Percentiles rank a stretch among this genome's conserved stretches.
phyloP scores from a whole-genome alignment of 176 grass and related monocot species.

The Thinopyrum elongatum region DNA sequence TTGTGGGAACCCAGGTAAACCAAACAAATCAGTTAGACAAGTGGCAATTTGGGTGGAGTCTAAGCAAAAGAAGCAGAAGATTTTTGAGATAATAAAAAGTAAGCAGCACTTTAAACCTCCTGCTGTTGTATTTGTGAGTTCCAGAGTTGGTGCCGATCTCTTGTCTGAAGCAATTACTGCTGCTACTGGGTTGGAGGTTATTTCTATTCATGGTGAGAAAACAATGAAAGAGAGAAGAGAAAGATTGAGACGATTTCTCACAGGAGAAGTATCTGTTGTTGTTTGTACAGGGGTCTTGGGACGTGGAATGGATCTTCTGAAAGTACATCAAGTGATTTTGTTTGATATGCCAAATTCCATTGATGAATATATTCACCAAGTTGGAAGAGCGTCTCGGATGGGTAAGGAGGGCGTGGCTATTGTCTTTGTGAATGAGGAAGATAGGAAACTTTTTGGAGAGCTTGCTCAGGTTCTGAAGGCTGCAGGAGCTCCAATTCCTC shows the following conservation, averaged over 20 bases:
- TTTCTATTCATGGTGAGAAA: slow-evolving; percentile 96
- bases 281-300: slow-evolving; percentile 86
- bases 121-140: slow-evolving; percentile 86
- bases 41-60: slow-evolving; percentile 91
- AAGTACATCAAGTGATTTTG: slow-evolving; percentile 75
- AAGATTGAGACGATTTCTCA: slow-evolving; percentile 72
- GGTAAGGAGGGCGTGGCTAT: slow-evolving; percentile 70
- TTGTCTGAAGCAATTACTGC: slow-evolving; percentile 83
- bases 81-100: slow-evolving; percentile 89
- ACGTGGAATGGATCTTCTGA: slow-evolving; percentile 82
- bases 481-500: slow-evolving; percentile 63
- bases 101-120: slow-evolving; percentile 82
- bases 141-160: slow-evolving; percentile 70
- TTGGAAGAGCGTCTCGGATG: slow-evolving; percentile 88
- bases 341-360: slow-evolving; percentile 96
- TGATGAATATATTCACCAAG: slow-evolving; percentile 84
- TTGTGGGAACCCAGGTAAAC: slow-evolving; percentile 58
- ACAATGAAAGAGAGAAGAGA: slow-evolving; percentile 88
- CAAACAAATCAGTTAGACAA: slow-evolving; percentile 80
- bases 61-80: slow-evolving; percentile 90
- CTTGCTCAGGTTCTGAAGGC: slow-evolving; percentile 65
- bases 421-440: slow-evolving; percentile 78
- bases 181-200: slow-evolving; percentile 62
- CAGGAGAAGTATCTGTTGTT: slow-evolving; percentile 66
- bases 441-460: slow-evolving; percentile 80